phyloP scores from a whole-genome alignment of 2,329 filamentous ascomycete species.

The Colletotrichum shisoi region DNA sequence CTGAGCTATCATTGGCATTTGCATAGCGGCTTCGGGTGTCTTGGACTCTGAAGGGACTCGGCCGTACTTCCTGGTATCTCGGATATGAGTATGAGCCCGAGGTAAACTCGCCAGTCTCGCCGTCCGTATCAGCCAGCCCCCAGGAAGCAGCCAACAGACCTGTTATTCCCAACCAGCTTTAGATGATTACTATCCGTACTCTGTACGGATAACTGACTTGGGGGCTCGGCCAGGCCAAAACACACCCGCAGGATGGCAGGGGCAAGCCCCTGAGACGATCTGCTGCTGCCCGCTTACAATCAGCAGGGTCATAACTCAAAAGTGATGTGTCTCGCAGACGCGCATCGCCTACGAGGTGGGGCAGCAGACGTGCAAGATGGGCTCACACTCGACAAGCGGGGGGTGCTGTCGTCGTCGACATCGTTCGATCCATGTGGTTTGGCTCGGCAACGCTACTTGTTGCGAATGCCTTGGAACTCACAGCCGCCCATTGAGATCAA shows the following conservation, averaged over 20 bases:
- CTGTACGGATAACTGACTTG: too few species aligned
- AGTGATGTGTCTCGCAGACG: constrained; percentile 16
- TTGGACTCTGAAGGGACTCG: background rate
- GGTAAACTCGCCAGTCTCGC: background rate
- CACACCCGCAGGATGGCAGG: constrained; percentile 17
- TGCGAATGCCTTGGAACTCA: background rate
- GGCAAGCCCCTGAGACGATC: constrained; percentile 35
- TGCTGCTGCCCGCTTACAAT: constrained; percentile 30
- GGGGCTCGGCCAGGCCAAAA: constrained; percentile 9
- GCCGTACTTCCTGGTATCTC: background rate
- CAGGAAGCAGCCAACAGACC: background rate
- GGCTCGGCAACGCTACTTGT: constrained; percentile 3
- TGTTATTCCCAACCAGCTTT: constrained; percentile 3
- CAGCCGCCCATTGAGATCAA: background rate
- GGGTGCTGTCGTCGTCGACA: constrained; percentile 1
- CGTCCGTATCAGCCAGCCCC: constrained; percentile 2
- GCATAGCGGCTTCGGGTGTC: background rate
- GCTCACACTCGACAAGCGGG: constrained; percentile 6
- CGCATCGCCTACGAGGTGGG: constrained; percentile 20
- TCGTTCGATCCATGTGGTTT: constrained; percentile 18
- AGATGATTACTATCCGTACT: too few species aligned
- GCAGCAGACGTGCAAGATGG: constrained; percentile 17
- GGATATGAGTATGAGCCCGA: background rate
- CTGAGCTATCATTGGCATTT: constrained; percentile 1
- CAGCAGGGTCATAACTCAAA: constrained; percentile 12